Evolutionary conservation across 495 filamentous ascomycete genomes (phyloP).

Genomic region (Evansstolkia leycettana): DNA sequence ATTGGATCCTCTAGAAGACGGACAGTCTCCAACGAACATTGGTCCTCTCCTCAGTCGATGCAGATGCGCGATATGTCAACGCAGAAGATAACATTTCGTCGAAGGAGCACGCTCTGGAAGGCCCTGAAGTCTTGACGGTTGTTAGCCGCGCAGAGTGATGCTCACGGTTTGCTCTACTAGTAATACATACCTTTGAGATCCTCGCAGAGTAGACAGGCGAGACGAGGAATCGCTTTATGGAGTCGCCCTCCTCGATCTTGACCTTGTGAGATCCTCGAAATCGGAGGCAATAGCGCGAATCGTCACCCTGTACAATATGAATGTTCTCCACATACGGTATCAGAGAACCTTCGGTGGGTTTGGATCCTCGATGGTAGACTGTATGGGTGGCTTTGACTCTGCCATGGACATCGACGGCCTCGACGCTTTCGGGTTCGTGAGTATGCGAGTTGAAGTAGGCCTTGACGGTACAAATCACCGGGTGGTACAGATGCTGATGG

Average conservation of each 20-base stretch:
- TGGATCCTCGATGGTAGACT: neutral
- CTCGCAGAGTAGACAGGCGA: neutral
- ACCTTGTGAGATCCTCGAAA: neutral
- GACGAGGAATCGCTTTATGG: neutral
- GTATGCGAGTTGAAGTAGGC: neutral
- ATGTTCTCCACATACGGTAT: neutral
- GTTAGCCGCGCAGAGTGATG: neutral
- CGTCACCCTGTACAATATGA: neutral
- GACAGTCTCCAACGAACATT: neutral
- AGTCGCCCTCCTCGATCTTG: neutral
- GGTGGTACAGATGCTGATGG: neutral
- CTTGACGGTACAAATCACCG: neutral
- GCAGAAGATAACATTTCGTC: neutral
- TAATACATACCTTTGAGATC: neutral
- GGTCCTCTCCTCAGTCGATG: neutral
- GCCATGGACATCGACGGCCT: neutral
- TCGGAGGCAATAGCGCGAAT: neutral
- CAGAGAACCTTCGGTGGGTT: neutral
- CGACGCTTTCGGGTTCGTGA: neutral
- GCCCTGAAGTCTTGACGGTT: neutral
- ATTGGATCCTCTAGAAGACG: constrained; percentile 1
- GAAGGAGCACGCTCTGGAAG: neutral
- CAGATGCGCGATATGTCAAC: neutral
- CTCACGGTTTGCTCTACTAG: neutral
- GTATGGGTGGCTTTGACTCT: neutral